Percentiles rank a stretch among this genome's conserved stretches.
Evolutionary conservation across 208 protist species (phyloP).

Genomic region (Angomonas ambiguus): DNA sequence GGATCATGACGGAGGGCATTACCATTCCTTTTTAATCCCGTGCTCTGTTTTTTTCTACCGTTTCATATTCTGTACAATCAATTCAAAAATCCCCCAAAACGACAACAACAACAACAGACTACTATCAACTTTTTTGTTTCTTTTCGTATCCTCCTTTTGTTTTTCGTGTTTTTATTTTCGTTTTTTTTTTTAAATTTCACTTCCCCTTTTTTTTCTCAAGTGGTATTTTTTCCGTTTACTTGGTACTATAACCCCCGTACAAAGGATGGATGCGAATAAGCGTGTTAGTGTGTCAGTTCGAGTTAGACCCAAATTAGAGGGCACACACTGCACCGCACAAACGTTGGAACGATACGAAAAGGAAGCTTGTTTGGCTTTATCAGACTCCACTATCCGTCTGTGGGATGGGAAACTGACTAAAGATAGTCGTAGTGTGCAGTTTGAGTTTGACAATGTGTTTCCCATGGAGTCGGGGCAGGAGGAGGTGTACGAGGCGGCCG

Average conservation of each 20-base stretch:
- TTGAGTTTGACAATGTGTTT: slow-evolving; percentile 71
- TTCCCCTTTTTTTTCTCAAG: slow-evolving; percentile 8
- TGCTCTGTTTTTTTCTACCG: background rate
- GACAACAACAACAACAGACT: background rate
- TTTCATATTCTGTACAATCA: background rate
- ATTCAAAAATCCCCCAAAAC: background rate
- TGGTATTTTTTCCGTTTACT: background rate
- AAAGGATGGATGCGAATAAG: slow-evolving; percentile 10
- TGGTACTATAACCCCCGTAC: background rate
- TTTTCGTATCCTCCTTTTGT: background rate
- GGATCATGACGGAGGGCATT: slow-evolving; percentile 79
- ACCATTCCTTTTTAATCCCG: slow-evolving; percentile 16
- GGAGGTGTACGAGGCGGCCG: slow-evolving; percentile 76
- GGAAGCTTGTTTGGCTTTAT: slow-evolving; percentile 37
- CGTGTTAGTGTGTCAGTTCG: slow-evolving; percentile 63
- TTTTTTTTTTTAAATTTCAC: slow-evolving; percentile 13
- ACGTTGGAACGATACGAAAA: slow-evolving; percentile 44
- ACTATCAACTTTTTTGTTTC: slow-evolving; percentile 9
- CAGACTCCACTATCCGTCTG: slow-evolving; percentile 41
- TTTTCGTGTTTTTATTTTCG: slow-evolving; percentile 8
- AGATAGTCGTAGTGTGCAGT: slow-evolving; percentile 33
- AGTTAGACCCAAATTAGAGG: slow-evolving; percentile 53
- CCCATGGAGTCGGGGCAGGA: slow-evolving; percentile 50
- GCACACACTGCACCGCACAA: slow-evolving; percentile 30
- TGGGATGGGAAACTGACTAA: slow-evolving; percentile 30